Evolutionary conservation across 163 green algal species (phyloP).

Genomic region (Prototheca cutis): DNA sequence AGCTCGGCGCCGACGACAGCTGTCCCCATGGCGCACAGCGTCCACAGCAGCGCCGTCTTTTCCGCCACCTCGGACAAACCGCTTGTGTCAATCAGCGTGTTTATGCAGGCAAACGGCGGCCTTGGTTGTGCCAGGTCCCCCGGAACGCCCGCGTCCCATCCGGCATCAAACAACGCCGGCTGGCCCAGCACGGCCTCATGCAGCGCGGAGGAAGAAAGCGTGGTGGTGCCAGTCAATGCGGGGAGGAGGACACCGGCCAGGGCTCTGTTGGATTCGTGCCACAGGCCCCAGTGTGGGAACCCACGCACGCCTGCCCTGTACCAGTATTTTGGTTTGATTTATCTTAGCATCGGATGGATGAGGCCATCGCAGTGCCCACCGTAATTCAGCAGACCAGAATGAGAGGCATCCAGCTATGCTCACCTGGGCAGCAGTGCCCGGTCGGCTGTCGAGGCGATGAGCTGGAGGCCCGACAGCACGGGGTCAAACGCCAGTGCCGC

Average conservation of each 20-base stretch:
- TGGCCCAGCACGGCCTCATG: conserved; percentile 17
- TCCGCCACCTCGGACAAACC: not conserved
- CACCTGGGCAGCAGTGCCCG: conserved; percentile 49
- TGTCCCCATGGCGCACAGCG: not conserved
- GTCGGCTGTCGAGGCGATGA: conserved; percentile 50
- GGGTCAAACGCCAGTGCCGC: conserved; percentile 59
- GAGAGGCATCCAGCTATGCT: too few relatives aligned
- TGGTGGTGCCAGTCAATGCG: conserved; percentile 14
- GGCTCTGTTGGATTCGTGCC: conserved; percentile 48
- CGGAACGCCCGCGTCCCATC: conserved; percentile 14
- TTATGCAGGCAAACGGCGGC: not conserved
- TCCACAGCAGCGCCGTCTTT: not conserved
- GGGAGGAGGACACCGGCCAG: conserved; percentile 31
- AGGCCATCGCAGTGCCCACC: too few relatives aligned
- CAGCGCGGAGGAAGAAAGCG: not conserved
- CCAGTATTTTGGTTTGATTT: too few relatives aligned
- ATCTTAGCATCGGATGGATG: too few relatives aligned
- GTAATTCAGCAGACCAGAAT: too few relatives aligned
- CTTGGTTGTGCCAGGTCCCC: conserved; percentile 25
- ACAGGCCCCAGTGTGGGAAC: conserved; percentile 67
- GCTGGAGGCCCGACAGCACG: conserved; percentile 41
- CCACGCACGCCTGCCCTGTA: conserved; percentile 48
- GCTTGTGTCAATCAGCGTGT: not conserved
- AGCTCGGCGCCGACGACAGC: not conserved
- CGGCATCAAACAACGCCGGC: conserved; percentile 23